These are phyloP conservation scores for Xylaria sp. DNA, from an alignment of 2,329 filamentous ascomycete species.

Conservation along the genomic window DNA sequence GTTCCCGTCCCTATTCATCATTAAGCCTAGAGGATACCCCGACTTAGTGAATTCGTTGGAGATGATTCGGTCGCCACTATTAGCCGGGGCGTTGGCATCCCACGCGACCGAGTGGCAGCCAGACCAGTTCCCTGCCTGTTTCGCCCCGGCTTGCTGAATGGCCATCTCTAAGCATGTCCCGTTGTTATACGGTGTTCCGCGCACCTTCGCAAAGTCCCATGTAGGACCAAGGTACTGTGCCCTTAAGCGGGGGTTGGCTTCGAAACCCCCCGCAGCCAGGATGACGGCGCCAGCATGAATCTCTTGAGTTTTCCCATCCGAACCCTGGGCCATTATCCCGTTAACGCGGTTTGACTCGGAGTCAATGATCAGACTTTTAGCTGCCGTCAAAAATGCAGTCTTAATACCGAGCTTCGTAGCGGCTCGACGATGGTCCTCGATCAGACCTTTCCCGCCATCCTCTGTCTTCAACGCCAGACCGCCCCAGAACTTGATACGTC, in stretches of 20 bases:
- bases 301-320: neutral
- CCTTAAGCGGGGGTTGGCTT: constrained; percentile 6
- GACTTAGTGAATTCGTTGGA: constrained; percentile 12
- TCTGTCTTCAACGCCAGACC: constrained; percentile 4
- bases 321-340: neutral
- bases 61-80: constrained; percentile 6
- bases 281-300: constrained; percentile 8
- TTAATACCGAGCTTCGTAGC: neutral
- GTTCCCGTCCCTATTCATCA: constrained; percentile 1
- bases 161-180: constrained; percentile 9
- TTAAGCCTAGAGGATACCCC: constrained; percentile 1
- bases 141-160: constrained; percentile 8
- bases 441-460: constrained; percentile 10
- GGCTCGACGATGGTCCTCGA: constrained; percentile 6
- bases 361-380: neutral
- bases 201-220: constrained; percentile 10
- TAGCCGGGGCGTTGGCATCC: constrained; percentile 5
- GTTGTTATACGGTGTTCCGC: constrained; percentile 7
- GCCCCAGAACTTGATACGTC: constrained; percentile 14
- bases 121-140: constrained; percentile 7
- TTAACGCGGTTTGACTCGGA: neutral
- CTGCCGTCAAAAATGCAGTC: constrained; percentile 2
- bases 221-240: constrained; percentile 11
- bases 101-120: constrained; percentile 8
- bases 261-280: constrained; percentile 3